Base-by-base conservation (phyloP, 2,329 filamentous ascomycete genomes). In the Cordyceps farinosa region DNA sequence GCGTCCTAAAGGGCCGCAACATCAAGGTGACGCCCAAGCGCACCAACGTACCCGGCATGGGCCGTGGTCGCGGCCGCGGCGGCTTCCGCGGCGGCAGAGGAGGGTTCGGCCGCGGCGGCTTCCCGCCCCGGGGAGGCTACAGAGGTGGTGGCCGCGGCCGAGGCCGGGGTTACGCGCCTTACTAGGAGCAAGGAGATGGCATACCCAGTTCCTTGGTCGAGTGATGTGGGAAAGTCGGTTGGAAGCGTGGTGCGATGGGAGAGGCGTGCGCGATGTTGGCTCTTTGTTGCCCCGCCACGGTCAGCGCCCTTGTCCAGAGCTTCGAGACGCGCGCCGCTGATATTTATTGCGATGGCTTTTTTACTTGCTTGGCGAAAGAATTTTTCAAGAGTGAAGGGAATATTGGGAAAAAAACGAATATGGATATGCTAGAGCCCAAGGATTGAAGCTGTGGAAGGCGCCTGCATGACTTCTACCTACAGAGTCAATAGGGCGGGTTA, bases 11-110 rank as follows among this genome's bases (percentile, higher is more conserved):
- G 72, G 93, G 92, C 66, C 87, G 95, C 72, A 96, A 95, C 76
- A 87, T 99, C 75, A 99, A 99, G 87, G 95, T 98, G 74, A 80
- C 80, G 9, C 94, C 95, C 40, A 99, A 99, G 82, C 90, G 95
- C 66, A 99, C 95, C 70, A 99, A 99, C 75, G 82, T 99, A 60
- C 95, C 95, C 1, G 95, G 95, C 65, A 94, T 99, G 92, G 90
- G 86, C 69, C 87, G 94, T 67, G 92, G 92, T 34, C 83, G 91
- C 58, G 87, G 87, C 42, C 82, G 84, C 34, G 84, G 85, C 63
- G 80, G 79, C 11, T 79, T 78, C 68, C 77, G 82, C 15, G 78
- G 82, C 45, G 79, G 84, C 57, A 77, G 84, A 68, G 80, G 84
- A 59, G 79, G 80, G 62, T 76, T 76, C 63, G 81, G 84, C 9